A percentile compares a stretch with the other conserved stretches of the same genome.
Conservation (phyloP, 176 grass and related monocot genomes). For the Metroxylon sagu region DNA sequence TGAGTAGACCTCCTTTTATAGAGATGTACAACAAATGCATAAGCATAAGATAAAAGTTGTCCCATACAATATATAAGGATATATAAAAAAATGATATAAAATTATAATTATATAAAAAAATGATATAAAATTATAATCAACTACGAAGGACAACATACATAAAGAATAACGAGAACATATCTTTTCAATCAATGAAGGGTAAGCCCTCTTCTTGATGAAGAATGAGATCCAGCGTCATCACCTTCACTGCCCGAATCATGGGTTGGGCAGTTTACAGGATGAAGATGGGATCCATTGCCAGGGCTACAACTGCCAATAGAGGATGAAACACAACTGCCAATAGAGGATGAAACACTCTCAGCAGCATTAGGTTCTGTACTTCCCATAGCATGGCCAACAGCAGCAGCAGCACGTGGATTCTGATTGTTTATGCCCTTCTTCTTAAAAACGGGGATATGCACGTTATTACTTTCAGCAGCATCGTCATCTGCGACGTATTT, state of each 20-base stretch:
- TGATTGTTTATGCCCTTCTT: neutral
- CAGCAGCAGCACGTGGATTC: too few species aligned
- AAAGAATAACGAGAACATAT: too few species aligned
- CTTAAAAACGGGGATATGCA: neutral
- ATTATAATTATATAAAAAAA: too few species aligned
- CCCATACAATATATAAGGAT: too few species aligned
- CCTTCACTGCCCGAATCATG: neutral
- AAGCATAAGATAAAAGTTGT: too few species aligned
- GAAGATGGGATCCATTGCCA: neutral
- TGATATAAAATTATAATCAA: too few species aligned
- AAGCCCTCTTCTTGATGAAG: constrained; percentile 12
- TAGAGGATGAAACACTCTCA: constrained; percentile 32
- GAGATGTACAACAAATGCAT: too few species aligned
- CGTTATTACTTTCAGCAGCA: neutral
- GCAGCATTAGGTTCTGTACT: constrained; percentile 1
- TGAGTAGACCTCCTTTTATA: too few species aligned
- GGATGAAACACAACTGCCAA: too few species aligned
- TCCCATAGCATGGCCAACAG: too few species aligned
- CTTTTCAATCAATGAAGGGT: neutral
- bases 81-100: too few species aligned
- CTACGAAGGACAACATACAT: too few species aligned
- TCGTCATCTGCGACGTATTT: neutral
- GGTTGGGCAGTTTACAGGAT: constrained; percentile 10
- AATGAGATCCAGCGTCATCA: constrained; percentile 17
- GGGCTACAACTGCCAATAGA: constrained; percentile 35